phyloP scores from a whole-genome alignment of 257 asterid species.

The Echium plantagineum region DNA sequence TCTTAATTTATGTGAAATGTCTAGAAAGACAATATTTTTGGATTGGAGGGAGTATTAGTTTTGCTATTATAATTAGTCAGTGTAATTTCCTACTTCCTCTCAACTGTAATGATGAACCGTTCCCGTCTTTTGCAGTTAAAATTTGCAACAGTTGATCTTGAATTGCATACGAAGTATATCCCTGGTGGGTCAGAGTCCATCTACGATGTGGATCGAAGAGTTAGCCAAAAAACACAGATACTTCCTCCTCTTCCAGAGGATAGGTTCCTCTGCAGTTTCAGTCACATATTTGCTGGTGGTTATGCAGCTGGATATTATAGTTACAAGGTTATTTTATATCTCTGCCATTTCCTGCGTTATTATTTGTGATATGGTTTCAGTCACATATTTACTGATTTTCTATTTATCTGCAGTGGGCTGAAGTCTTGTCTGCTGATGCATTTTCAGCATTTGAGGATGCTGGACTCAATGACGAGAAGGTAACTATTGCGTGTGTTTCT shows the following conservation, averaged over 20 bases:
- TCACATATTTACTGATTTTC: too few relatives aligned
- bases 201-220: constrained; percentile 69
- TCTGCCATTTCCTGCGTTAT: background rate
- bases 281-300: constrained; percentile 95
- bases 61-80: background rate
- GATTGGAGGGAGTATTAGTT: too few relatives aligned
- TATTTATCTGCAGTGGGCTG: constrained; percentile 33
- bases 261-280: constrained; percentile 77
- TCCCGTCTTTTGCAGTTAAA: constrained; percentile 43
- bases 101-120: background rate
- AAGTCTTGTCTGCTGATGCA: constrained; percentile 41
- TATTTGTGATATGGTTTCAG: too few relatives aligned
- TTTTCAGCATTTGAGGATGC: constrained; percentile 45
- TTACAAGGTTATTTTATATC: constrained; percentile 53
- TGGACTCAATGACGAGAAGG: constrained; percentile 37
- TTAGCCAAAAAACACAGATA: constrained; percentile 62
- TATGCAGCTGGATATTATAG: constrained; percentile 99
- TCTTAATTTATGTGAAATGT: too few relatives aligned
- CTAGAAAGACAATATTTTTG: too few relatives aligned
- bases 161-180: constrained; percentile 66
- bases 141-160: constrained; percentile 76
- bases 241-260: constrained; percentile 85
- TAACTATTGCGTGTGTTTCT: too few relatives aligned
- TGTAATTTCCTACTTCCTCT: background rate
- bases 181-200: constrained; percentile 87